Evolutionary conservation across 1,284 basidiomycete genomes (phyloP), one percentile per base, ranked within the genome.

Genomic region (Clitocybe nebularis): DNA sequence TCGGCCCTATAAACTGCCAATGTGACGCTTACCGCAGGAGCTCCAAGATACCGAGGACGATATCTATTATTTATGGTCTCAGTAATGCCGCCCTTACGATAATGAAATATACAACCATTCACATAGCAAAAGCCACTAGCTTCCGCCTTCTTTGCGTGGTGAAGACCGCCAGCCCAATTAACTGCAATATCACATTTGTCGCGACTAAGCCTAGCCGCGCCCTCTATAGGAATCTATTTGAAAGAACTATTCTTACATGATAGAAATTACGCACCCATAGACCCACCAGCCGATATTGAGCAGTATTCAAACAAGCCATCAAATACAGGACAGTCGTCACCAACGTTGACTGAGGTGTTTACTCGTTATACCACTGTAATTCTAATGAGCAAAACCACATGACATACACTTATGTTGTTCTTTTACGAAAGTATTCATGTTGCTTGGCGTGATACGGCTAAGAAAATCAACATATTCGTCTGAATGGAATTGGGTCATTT

Each of bases 111-210:
- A n/a, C 39, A 49, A 93, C 93, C 94, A 59, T 99, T 99, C 38
- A 99, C 92, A 64, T 98, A 99, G 68, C 95, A 99, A 67, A 99
- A 99, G 1, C 95, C 95, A 55, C 90, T 94, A 0, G 95, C 95
- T 68, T 99, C 96, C 33, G 93, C 91, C 71, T 98, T 99, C 69
- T 99, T 99, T 1, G 95, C 93, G 60, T 99, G 95, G 62, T 99
- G 95, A 41, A 99, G 71, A 5, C 95, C 95, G 11, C 95, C 95
- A 1, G 95, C 95, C 95, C 95, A 99, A 61, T 99, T 99, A 45
- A 99, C 84, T 1, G 95, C 95, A 54, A 98, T 98, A 61, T 99
- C 95, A 62, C 94, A 98, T 64, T 98, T 99, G 67, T 98, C 94
- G 40, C 95, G 74, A 52, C 92, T 96, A 17, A 99, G 68, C 29